A percentile compares a stretch with the other conserved stretches of the same genome.
These are phyloP conservation scores for Microbotryomycetes sp. DNA, from an alignment of 1,284 basidiomycete species.

Conservation along the genomic window DNA sequence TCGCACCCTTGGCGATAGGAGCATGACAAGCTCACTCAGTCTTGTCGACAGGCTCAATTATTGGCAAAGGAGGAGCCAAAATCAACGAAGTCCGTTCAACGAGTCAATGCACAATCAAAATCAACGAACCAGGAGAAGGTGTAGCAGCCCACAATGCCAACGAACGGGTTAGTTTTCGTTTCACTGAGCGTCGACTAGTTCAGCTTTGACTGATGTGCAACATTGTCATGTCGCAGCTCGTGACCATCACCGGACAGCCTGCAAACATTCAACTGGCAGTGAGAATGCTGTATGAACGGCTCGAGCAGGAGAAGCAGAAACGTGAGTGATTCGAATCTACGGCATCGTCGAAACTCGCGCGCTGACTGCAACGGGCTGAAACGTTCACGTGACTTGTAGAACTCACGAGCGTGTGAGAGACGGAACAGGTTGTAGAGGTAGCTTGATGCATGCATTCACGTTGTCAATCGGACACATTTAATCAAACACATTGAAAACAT, in stretches of 20 bases:
- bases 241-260: conserved; percentile 90
- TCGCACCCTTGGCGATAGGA: too few species aligned
- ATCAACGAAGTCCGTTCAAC: conserved; percentile 98
- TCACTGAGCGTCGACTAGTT: not conserved
- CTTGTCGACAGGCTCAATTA: conserved; percentile 49
- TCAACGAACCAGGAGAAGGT: conserved; percentile 92
- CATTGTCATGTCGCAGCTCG: conserved; percentile 48
- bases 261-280: conserved; percentile 95
- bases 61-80: conserved; percentile 96
- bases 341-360: not conserved
- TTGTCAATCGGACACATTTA: too few species aligned
- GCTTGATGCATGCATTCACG: too few species aligned
- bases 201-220: not conserved
- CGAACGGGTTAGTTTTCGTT: conserved; percentile 51
- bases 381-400: not conserved
- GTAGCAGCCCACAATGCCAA: conserved; percentile 53
- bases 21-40: not conserved
- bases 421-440: too few species aligned
- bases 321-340: conserved; percentile 7
- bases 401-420: too few species aligned
- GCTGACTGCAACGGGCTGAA: not conserved
- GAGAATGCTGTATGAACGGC: conserved; percentile 81
- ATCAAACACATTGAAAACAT: too few species aligned
- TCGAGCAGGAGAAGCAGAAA: conserved; percentile 61
- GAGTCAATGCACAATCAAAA: conserved; percentile 93